Evolutionary conservation across 2,329 filamentous ascomycete species (phyloP).

Genomic region (Leptographium galeiforme): DNA sequence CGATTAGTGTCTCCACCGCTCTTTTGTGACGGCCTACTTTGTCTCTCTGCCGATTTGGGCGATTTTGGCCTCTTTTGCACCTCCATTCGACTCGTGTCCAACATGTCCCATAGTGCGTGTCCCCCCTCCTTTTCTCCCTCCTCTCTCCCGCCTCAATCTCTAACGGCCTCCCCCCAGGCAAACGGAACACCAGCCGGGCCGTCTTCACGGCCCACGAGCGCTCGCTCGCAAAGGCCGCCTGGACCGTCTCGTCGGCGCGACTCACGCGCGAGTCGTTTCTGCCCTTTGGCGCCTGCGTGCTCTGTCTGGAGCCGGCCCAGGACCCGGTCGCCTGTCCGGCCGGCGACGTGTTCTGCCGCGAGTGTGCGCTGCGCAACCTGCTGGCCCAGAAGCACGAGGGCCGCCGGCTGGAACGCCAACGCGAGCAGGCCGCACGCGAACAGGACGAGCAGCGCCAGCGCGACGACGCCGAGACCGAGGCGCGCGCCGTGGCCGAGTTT

Average conservation of each 20-base stretch:
- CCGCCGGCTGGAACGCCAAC: conserved; percentile 59
- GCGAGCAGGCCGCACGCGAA: conserved; percentile 48
- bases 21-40: no score
- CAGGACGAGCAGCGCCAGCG: conserved; percentile 43
- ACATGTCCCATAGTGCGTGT: not conserved
- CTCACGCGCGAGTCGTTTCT: conserved; percentile 85
- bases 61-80: no score
- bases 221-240: conserved; percentile 63
- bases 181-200: conserved; percentile 80
- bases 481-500: conserved; percentile 65
- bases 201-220: conserved; percentile 94
- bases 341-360: conserved; percentile 88
- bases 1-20: no score
- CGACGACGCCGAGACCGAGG: conserved; percentile 55
- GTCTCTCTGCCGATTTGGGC: no score
- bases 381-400: conserved; percentile 85
- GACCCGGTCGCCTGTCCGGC: conserved; percentile 72
- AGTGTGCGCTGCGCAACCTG: conserved; percentile 87
- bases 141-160: not conserved
- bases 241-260: conserved; percentile 72
- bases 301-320: conserved; percentile 71
- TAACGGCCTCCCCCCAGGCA: conserved; percentile 32
- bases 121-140: no score
- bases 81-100: no score
- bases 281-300: conserved; percentile 73